Base-by-base conservation (phyloP, 2,329 filamentous ascomycete genomes). In the Aulographum hederae region DNA sequence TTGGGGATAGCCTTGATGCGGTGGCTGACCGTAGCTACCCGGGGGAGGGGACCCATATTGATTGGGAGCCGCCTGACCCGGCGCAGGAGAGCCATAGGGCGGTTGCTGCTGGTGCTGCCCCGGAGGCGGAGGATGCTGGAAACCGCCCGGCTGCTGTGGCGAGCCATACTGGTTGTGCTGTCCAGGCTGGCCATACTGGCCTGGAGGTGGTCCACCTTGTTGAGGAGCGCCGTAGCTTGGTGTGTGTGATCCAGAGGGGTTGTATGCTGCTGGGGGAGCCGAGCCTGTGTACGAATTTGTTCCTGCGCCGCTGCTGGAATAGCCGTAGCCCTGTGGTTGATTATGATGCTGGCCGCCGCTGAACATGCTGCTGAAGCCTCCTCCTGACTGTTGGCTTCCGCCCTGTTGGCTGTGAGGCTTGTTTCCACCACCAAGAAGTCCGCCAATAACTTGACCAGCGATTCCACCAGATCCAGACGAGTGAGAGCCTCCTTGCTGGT, bases 211-310 rank as follows among this genome's bases (percentile, higher is more conserved):
- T 8, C 27, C 15, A 8, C 27, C 27, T n/a, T 16, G 10, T 16
- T 28, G 27, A 8, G 14, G 14, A 6, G 18, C 8, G 10, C 14
- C 14, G 14, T 17, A 6, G 15, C 14, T 10, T 8, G 8, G 18
- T 17, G 14, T 6, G 31, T 11, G 6, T 14, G 10, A 10, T 6
- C 23, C 19, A 16, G 40, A 32, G 17, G 45, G 39, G 31, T 51
- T 46, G 36, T 56, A 56, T 5, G 46, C 43, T 10, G 43, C 35
- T 13, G 51, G 43, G 10, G 52, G 52, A 21, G 50, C 51, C 17
- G 46, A 41, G 16, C 51, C 52, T 16, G 41, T 43, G 35, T 55
- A 56, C 6, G 21, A n/a, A 25, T 16, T 16, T 30, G 48, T 47
- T 16, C 48, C 47, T 12, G 40, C 38, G 19, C 31, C 21, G 17